Base-by-base conservation (phyloP, 768 basidiomycete species). In the Phylloporus sp. region DNA sequence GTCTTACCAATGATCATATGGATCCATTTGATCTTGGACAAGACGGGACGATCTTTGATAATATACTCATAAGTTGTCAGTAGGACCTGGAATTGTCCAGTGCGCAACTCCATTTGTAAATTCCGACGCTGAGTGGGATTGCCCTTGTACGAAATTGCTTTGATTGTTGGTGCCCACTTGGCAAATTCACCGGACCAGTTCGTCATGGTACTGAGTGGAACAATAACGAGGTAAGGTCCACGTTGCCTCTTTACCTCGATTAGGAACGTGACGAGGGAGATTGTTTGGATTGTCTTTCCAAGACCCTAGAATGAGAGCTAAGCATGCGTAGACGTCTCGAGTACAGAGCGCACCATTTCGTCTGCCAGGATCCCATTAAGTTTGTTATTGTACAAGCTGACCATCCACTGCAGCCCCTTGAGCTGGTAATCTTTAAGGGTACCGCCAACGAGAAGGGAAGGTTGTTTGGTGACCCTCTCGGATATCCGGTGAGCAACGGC, bases 391-490 rank as follows among this genome's bases (percentile, higher is more conserved):
- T 94, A 97, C 72, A 97, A 76, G 70, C 88, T 91, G 61, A 97
- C 94, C 94, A 97, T 95, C 93, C 94, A 97, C 70, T 95, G 94
- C 61, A 97, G 70, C 52, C 94, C 94, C 73, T 95, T 94, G 61
- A 97, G 52, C 70, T 97, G 94, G 66, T 97, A 95, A 42, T 95
- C 93, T 70, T 97, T 97, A 62, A 97, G 76, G 1, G 85, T 91
- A 41, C 94, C 94, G 54, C 93, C 94, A 28, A 88, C 66, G 16
- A 97, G 80, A 24, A 97, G 75, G 34, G 59, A 59, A 2, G 91
- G 91, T 64, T 93, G 91, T 57, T 68, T 76, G 23, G 80, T 72
- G 55, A 98, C 72, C 70, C 78, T 94, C 78, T 99, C 97, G 60
- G 86, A 86, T 59, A 92, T 87, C 53, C 84, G 78, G 69, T 98